phyloP scores from a whole-genome alignment of 2,329 filamentous ascomycete species.

The Sphaerulina vaccinii region DNA sequence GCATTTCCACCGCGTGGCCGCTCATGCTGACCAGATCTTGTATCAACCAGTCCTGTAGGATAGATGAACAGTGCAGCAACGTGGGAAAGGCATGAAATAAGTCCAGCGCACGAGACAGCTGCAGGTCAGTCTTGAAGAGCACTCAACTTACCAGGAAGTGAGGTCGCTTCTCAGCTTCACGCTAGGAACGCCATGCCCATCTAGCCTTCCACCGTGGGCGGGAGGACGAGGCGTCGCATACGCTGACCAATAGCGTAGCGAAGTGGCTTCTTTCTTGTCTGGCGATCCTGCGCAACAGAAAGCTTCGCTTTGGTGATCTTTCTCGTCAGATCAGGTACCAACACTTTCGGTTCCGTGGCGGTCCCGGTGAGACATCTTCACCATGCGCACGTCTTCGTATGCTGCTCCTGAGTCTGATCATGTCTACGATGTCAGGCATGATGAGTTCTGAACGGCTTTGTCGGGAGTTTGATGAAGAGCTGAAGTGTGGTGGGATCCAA shows the following conservation, averaged over 20 bases:
- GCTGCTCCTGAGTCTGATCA: background rate
- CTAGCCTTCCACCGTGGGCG: too few species aligned
- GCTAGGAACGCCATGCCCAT: background rate
- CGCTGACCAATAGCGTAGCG: conserved; percentile 6
- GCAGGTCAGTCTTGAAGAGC: background rate
- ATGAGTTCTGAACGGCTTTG: background rate
- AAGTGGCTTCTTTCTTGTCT: background rate
- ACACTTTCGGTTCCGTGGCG: conserved; percentile 5
- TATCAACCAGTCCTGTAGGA: background rate
- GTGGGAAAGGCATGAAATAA: background rate
- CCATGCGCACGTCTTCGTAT: background rate
- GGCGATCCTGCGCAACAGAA: conserved; percentile 6
- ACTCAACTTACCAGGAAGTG: background rate
- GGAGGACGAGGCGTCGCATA: background rate
- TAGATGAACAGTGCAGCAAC: background rate
- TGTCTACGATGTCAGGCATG: background rate
- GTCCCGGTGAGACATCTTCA: conserved; percentile 1
- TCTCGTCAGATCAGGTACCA: background rate
- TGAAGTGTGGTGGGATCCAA: conserved; percentile 4
- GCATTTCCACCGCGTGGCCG: conserved; percentile 7
- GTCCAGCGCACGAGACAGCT: background rate
- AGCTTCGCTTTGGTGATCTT: background rate
- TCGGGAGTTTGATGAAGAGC: background rate
- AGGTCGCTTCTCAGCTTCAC: background rate
- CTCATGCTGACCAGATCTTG: conserved; percentile 8